Evolutionary conservation across 164 flowering plant species (phyloP).

Genomic region (Stephania japonica): DNA sequence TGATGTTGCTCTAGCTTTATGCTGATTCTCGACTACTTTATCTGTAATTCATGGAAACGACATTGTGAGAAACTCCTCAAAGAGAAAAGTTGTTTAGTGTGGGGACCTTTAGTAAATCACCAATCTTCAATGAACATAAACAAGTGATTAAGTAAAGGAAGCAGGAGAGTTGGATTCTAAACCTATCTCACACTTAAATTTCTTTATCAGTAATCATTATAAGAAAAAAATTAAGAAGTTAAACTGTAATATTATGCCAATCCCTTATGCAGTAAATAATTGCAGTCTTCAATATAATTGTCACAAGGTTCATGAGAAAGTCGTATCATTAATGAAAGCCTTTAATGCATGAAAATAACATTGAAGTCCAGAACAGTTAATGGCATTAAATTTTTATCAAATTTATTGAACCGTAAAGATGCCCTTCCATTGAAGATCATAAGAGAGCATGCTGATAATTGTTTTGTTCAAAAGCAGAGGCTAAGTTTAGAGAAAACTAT

Average conservation of each 20-base stretch:
- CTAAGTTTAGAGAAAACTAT: neutral
- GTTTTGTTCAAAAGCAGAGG: neutral
- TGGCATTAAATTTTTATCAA: neutral
- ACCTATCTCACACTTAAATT: no score
- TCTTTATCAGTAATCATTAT: no score
- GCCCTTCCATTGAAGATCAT: neutral
- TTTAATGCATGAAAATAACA: neutral
- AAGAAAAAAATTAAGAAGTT: no score
- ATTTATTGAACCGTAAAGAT: neutral
- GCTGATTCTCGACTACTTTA: slow-evolving; percentile 46
- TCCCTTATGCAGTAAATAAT: no score
- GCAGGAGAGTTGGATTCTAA: neutral
- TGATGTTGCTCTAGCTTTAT: slow-evolving; percentile 55
- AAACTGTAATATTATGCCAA: no score
- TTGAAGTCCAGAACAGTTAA: no score
- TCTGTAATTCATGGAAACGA: no score
- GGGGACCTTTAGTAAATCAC: neutral
- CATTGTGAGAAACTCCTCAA: no score
- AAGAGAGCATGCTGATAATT: neutral
- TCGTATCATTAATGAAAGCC: neutral
- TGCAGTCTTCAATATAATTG: neutral
- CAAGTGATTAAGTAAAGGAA: neutral
- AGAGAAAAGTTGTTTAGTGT: slow-evolving; percentile 44
- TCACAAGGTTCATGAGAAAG: neutral
- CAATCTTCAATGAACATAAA: neutral